Evolutionary conservation across 306 rosid genomes (phyloP).

Genomic region (Gastrolobium villosum): DNA sequence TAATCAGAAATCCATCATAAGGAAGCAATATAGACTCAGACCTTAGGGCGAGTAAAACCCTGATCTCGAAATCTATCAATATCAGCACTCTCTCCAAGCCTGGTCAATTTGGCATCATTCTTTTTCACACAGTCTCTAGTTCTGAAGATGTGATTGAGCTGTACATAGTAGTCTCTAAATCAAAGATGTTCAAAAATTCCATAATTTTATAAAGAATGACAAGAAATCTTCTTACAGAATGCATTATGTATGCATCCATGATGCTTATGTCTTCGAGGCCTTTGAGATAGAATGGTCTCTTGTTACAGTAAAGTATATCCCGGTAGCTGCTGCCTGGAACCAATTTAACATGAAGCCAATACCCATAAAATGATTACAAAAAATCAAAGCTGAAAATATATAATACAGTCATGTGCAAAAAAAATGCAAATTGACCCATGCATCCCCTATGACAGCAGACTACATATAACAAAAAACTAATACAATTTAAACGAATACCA

Average conservation of each 20-base stretch:
- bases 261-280: conserved; percentile 72
- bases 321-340: conserved; percentile 81
- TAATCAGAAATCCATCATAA: not conserved
- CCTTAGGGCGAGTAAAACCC: conserved; percentile 98
- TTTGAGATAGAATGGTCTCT: conserved; percentile 88
- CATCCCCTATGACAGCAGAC: conserved; percentile 20
- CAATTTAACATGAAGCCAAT: conserved; percentile 42
- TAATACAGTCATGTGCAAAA: not conserved
- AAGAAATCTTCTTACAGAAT: conserved; percentile 68
- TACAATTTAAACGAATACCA: conserved; percentile 16
- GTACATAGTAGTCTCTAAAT: conserved; percentile 51
- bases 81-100: conserved; percentile 58
- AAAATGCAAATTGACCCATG: conserved; percentile 11
- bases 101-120: conserved; percentile 74
- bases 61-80: conserved; percentile 79
- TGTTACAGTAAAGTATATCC: conserved; percentile 83
- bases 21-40: conserved; percentile 49
- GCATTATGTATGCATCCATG: conserved; percentile 90
- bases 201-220: conserved; percentile 32
- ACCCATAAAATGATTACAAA: conserved; percentile 30
- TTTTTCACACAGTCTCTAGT: conserved; percentile 77
- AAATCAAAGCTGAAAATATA: conserved; percentile 25
- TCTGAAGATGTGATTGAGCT: conserved; percentile 91
- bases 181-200: conserved; percentile 20
- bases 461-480: not conserved